These are phyloP conservation scores for Sideroxylon spinosum DNA, from an alignment of 179 eudicot genomes.

Conservation along the genomic window DNA sequence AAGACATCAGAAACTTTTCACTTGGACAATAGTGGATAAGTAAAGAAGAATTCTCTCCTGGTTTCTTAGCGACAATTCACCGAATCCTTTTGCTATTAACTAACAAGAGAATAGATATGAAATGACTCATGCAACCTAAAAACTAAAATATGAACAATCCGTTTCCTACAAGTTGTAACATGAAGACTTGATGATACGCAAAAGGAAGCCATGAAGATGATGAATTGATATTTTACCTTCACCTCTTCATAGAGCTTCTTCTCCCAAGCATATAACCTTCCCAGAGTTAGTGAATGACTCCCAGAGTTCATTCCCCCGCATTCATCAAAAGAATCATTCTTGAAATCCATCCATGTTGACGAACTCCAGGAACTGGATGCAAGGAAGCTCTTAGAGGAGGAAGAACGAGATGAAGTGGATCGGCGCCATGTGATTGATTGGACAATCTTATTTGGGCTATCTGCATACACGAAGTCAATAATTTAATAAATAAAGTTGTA, in stretches of 20 bases:
- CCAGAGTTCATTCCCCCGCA: conserved; percentile 51
- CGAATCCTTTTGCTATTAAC: no score
- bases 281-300: conserved; percentile 52
- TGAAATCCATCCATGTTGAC: conserved; percentile 36
- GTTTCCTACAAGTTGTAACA: no score
- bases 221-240: conserved; percentile 33
- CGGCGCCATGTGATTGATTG: conserved; percentile 25
- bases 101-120: no score
- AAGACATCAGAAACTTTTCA: no score
- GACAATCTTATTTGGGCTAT: conserved; percentile 18
- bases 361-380: conserved; percentile 37
- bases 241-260: conserved; percentile 58
- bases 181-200: no score
- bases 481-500: background rate
- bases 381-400: conserved; percentile 41
- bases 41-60: no score
- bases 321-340: conserved; percentile 26
- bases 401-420: conserved; percentile 30
- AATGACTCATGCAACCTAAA: no score
- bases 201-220: no score
- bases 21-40: no score
- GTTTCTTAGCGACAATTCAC: no score
- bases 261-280: conserved; percentile 62
- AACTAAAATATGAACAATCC: no score
- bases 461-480: background rate